Evolutionary conservation across 345 rosid species (phyloP).

Genomic region (Rhizophora mangle): DNA sequence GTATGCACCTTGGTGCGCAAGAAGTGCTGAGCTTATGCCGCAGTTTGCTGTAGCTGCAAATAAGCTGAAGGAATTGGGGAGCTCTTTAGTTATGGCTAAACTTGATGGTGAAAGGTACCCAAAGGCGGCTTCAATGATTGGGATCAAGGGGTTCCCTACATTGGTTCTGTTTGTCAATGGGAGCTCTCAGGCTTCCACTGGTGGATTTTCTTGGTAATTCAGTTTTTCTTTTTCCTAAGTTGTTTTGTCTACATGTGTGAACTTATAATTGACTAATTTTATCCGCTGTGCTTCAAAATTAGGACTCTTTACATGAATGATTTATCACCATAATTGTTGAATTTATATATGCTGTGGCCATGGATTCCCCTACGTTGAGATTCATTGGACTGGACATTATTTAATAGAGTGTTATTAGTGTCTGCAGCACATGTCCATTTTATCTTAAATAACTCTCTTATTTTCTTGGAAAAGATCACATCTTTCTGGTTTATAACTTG

Average conservation of each 20-base stretch:
- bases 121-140: constrained; percentile 57
- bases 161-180: constrained; percentile 77
- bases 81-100: constrained; percentile 68
- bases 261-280: too few species aligned
- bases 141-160: constrained; percentile 76
- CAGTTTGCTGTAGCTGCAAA: constrained; percentile 79
- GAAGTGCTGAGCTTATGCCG: constrained; percentile 95
- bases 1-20: constrained; percentile 81
- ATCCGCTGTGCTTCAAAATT: too few species aligned
- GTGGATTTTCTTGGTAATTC: constrained; percentile 73
- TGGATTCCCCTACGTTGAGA: too few species aligned
- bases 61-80: constrained; percentile 57
- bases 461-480: neutral
- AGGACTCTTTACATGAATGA: neutral
- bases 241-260: neutral
- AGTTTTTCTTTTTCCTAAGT: neutral
- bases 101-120: constrained; percentile 78
- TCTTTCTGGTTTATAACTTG: too few species aligned
- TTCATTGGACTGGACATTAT: too few species aligned
- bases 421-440: neutral
- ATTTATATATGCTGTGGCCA: neutral
- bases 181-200: constrained; percentile 53
- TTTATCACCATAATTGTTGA: neutral
- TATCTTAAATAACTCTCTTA: neutral
- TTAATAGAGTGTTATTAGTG: too few species aligned